Percentiles rank a stretch among this genome's conserved stretches.
These are phyloP conservation scores for Ophiostoma fasciatum DNA, from an alignment of 2,329 filamentous ascomycete genomes.

Conservation along the genomic window DNA sequence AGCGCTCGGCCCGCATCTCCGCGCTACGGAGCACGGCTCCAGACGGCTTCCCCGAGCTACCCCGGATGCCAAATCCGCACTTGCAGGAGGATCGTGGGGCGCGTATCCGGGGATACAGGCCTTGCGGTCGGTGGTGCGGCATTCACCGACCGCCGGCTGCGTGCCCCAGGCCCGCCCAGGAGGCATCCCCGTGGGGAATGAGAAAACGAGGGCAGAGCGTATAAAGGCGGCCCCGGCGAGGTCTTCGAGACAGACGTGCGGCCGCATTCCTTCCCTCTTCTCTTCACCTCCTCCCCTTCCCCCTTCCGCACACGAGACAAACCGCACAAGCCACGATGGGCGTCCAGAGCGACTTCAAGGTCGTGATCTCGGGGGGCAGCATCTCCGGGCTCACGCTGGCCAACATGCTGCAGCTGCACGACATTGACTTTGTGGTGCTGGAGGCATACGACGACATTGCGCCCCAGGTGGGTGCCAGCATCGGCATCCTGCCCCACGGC, in stretches of 20 bases:
- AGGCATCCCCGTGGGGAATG: too few relatives aligned
- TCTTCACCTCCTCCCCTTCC: neutral
- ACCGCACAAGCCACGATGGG: neutral
- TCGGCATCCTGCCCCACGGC: conserved; percentile 29
- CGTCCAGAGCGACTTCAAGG: conserved; percentile 15
- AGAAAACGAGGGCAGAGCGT: neutral
- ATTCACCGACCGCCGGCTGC: neutral
- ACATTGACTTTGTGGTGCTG: conserved; percentile 33
- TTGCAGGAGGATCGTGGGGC: neutral
- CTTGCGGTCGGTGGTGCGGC: too few relatives aligned
- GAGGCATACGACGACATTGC: conserved; percentile 27
- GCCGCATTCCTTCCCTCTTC: too few relatives aligned
- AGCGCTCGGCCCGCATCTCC: neutral
- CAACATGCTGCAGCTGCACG: conserved; percentile 26
- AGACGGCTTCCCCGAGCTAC: neutral
- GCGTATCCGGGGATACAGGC: too few relatives aligned
- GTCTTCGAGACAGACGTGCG: too few relatives aligned
- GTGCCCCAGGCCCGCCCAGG: neutral
- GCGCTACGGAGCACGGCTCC: neutral
- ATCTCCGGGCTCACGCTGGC: conserved; percentile 32
- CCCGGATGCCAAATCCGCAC: neutral
- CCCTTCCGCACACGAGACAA: neutral
- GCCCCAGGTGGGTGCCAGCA: conserved; percentile 31
- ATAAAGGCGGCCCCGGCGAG: neutral
- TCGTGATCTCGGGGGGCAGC: conserved; percentile 34